phyloP scores from a whole-genome alignment of 495 filamentous ascomycete species.

The Venustampulla echinocandica region DNA sequence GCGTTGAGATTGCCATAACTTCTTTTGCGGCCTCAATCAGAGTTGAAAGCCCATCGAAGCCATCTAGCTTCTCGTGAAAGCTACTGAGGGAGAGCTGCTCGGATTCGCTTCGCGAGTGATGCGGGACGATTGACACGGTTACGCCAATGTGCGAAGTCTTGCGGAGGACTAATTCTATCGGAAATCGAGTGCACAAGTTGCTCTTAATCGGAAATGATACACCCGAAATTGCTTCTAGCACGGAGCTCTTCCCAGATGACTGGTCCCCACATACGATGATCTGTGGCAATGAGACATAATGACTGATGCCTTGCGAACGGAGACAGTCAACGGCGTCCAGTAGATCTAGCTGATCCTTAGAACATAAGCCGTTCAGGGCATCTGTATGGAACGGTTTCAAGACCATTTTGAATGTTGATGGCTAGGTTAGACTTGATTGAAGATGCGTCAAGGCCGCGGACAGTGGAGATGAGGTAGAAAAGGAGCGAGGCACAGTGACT shows the following conservation, averaged over 20 bases:
- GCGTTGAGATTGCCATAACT: constrained; percentile 33
- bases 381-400: constrained; percentile 21
- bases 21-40: constrained; percentile 38
- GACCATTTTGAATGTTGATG: constrained; percentile 19
- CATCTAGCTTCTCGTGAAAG: constrained; percentile 31
- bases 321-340: constrained; percentile 48
- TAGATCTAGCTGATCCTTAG: constrained; percentile 37
- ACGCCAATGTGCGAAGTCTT: constrained; percentile 24
- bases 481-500: neutral
- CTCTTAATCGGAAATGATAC: constrained; percentile 48
- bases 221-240: constrained; percentile 58
- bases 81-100: constrained; percentile 22
- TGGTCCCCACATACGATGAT: constrained; percentile 58
- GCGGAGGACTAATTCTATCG: constrained; percentile 48
- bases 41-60: constrained; percentile 26
- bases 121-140: constrained; percentile 32
- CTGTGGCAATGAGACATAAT: constrained; percentile 50
- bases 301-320: constrained; percentile 41
- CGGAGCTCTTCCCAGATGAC: constrained; percentile 57
- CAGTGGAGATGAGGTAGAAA: neutral
- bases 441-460: neutral
- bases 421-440: constrained; percentile 1
- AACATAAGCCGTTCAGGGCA: constrained; percentile 18
- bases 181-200: constrained; percentile 45
- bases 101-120: constrained; percentile 21